Evolutionary conservation across 106 monocot genomes (phyloP).

Genomic region (Chionographis japonica): DNA sequence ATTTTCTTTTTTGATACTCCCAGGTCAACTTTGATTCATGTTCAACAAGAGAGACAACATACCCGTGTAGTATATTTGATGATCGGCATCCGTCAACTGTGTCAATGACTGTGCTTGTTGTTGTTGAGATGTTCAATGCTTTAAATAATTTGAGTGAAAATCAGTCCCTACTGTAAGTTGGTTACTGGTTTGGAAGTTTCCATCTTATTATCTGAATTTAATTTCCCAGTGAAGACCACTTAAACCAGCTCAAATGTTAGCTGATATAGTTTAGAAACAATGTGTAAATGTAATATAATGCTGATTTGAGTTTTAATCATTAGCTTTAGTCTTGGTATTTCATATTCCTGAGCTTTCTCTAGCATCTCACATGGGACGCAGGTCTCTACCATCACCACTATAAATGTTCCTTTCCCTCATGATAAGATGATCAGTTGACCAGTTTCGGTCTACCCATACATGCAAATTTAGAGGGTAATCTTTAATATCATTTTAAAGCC

Average conservation of each 20-base stretch:
- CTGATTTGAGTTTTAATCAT: no score
- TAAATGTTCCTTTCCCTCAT: no score
- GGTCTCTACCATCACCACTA: no score
- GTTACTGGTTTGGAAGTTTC: background rate
- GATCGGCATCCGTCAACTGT: constrained; percentile 96
- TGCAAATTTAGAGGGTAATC: no score
- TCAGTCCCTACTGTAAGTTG: constrained; percentile 90
- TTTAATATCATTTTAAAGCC: no score
- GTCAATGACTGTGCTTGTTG: constrained; percentile 98
- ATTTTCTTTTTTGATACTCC: constrained; percentile 10
- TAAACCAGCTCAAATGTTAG: background rate
- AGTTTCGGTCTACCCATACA: no score
- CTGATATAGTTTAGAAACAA: background rate
- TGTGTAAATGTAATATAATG: no score
- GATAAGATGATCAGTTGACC: no score
- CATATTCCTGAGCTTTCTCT: no score
- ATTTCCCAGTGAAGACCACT: background rate
- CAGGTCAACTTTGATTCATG: constrained; percentile 98
- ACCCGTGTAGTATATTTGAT: constrained; percentile 94
- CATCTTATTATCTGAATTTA: background rate
- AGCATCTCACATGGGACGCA: no score
- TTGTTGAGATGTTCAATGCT: constrained; percentile 99
- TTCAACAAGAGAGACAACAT: constrained; percentile 72
- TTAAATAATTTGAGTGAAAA: constrained; percentile 99
- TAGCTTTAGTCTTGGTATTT: no score